Percentiles rank a stretch among this genome's conserved stretches.
These are phyloP conservation scores for Backusella luteola DNA, from an alignment of 192 early-diverging fungal genomes.

Conservation along the genomic window DNA sequence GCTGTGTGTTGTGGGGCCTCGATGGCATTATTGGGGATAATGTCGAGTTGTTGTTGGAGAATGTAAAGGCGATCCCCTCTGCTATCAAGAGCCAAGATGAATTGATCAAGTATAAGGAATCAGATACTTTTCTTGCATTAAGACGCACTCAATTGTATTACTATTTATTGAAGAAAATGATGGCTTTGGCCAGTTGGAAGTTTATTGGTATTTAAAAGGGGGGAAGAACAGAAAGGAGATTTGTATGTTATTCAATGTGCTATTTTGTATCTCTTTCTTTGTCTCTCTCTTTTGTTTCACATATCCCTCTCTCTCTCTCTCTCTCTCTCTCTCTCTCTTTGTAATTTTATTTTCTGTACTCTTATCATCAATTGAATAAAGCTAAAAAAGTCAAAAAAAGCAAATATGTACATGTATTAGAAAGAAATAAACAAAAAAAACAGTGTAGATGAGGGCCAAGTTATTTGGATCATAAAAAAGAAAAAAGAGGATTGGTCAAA, in stretches of 20 bases:
- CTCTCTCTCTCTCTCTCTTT: background rate
- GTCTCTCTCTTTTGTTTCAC: no score
- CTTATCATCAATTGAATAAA: background rate
- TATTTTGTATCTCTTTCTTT: background rate
- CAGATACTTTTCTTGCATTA: background rate
- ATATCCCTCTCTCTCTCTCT: background rate
- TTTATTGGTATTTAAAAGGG: conserved; percentile 18
- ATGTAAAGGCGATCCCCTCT: background rate
- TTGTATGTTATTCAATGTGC: background rate
- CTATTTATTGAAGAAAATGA: conserved; percentile 13
- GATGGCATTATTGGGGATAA: conserved; percentile 56
- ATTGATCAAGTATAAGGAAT: background rate
- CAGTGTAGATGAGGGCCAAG: background rate
- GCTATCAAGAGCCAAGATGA: background rate
- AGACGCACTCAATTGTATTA: conserved; percentile 4
- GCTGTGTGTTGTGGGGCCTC: conserved; percentile 42
- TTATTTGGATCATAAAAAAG: background rate
- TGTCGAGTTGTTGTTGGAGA: conserved; percentile 26
- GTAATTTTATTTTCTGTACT: background rate
- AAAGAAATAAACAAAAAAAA: background rate
- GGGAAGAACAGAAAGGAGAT: background rate
- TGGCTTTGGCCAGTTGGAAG: conserved; percentile 18
- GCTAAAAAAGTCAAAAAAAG: background rate
- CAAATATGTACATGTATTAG: background rate
- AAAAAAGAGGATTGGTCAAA: background rate